Conservation (phyloP, 371 early-diverging fungal genomes). For the Actinomortierella wolfii region DNA sequence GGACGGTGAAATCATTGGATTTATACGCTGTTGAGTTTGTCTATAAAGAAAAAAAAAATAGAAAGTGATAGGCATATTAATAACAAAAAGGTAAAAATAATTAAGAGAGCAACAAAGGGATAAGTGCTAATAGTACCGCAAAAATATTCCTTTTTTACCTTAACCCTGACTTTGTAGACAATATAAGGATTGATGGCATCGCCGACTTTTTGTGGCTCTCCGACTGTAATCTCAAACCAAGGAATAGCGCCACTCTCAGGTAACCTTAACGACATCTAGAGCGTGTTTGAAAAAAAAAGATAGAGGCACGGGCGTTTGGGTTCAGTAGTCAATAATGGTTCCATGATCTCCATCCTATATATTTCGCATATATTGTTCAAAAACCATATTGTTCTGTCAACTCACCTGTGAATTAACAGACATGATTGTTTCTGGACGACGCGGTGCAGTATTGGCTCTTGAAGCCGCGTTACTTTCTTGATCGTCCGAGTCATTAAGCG, state of each 20-base stretch:
- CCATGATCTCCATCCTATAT: too few species aligned
- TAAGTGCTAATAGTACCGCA: background rate
- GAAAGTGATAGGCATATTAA: background rate
- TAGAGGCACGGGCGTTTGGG: too few species aligned
- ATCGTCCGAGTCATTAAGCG: background rate
- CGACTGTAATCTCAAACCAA: conserved; percentile 75
- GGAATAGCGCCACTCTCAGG: conserved; percentile 67
- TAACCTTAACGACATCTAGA: conserved; percentile 48
- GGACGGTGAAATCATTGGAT: conserved; percentile 77
- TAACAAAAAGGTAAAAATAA: background rate
- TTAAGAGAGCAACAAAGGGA: background rate
- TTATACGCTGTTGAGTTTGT: conserved; percentile 80
- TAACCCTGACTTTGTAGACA: conserved; percentile 86
- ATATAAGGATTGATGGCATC: conserved; percentile 88
- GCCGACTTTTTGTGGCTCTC: conserved; percentile 90
- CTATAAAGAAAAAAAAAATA: conserved; percentile 43
- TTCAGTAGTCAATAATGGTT: too few species aligned
- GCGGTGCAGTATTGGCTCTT: conserved; percentile 5
- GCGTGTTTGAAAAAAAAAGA: background rate
- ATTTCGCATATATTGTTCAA: too few species aligned
- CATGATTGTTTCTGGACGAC: conserved; percentile 35
- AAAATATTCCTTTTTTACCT: conserved; percentile 49
- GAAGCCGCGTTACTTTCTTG: background rate
- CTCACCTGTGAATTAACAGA: conserved; percentile 36
- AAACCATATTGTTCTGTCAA: too few species aligned